Evolutionary conservation across 805 yeast genomes (phyloP), one percentile per base, ranked within the genome.

Genomic region (Yarrowia porcina): DNA sequence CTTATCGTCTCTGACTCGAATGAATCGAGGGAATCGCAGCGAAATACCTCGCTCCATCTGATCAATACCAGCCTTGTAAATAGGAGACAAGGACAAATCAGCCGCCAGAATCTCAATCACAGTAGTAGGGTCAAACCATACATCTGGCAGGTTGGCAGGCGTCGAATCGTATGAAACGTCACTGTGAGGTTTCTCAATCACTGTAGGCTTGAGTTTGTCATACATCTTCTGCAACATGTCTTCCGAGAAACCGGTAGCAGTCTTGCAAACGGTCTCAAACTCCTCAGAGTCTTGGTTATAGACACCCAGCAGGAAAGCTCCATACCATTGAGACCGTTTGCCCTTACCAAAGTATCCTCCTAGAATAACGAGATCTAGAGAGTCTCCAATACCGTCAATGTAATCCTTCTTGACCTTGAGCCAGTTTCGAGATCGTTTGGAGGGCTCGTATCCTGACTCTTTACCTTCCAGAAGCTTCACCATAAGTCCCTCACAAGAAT

Each of bases 181-280:
- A 0, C 88, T 79, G 67, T 85, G 87, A 1, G 96, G 88, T n/a
- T 72, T 76, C 0, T 76, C 70, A 13, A 84, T 81, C 61, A 85
- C 94, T 0, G 90, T 84, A 2, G 89, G 86, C 42, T 86, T 83
- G 64, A 94, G 79, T 54, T 78, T 78, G 25, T 80, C 82, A 69
- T 86, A 79, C 32, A 94, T 73, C 27, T 75, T 75, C 35, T 83
- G 83, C 64, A 94, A 79, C 70, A 85, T 82, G 67, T 87, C 97
- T 67, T 94, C 99, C 41, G 91, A 83, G 71, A 94, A 94, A 0
- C 99, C 99, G 0, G 99, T 94, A 52, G 99, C 99, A 63, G 96
- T 92, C 73, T 94, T 94, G 77, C 99, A 94, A 42, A 96, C 87
- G 0, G 97, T 89, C 74, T 94, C 98, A 72, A 83, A 90, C 70